These are phyloP conservation scores for Monosporozyma aerobia DNA, from an alignment of 805 yeast genomes.

Conservation along the genomic window DNA sequence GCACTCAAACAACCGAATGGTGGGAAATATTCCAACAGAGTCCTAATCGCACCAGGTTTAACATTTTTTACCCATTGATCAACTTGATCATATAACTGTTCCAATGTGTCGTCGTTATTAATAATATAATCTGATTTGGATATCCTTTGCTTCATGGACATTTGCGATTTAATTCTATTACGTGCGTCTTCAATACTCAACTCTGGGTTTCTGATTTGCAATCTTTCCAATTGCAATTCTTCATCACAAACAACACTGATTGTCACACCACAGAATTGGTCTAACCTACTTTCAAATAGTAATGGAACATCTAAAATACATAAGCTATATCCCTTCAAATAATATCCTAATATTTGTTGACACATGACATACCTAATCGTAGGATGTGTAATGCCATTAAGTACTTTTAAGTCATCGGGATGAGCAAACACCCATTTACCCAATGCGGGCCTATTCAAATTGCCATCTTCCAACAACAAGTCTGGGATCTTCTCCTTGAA, in stretches of 20 bases:
- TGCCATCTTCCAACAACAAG: constrained; percentile 34
- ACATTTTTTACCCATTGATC: constrained; percentile 32
- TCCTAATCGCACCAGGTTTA: constrained; percentile 31
- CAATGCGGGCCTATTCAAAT: constrained; percentile 55
- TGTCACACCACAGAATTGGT: constrained; percentile 59
- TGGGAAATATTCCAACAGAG: constrained; percentile 33
- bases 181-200: constrained; percentile 56
- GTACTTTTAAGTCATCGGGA: constrained; percentile 42
- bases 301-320: constrained; percentile 86
- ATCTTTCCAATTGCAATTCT: constrained; percentile 52
- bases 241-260: constrained; percentile 58
- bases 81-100: constrained; percentile 36
- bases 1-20: constrained; percentile 33
- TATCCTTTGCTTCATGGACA: constrained; percentile 52
- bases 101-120: constrained; percentile 46
- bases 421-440: constrained; percentile 75
- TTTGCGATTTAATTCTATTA: constrained; percentile 68
- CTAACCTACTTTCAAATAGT: constrained; percentile 70
- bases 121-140: constrained; percentile 56
- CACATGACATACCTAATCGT: constrained; percentile 61
- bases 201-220: constrained; percentile 58
- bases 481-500: constrained; percentile 50
- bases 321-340: constrained; percentile 46
- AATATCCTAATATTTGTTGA: constrained; percentile 45
- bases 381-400: constrained; percentile 82